A percentile compares a stretch with the other conserved stretches of the same genome.
Evolutionary conservation across 768 basidiomycete species (phyloP).

Genomic region (Tulasnella calospora): DNA sequence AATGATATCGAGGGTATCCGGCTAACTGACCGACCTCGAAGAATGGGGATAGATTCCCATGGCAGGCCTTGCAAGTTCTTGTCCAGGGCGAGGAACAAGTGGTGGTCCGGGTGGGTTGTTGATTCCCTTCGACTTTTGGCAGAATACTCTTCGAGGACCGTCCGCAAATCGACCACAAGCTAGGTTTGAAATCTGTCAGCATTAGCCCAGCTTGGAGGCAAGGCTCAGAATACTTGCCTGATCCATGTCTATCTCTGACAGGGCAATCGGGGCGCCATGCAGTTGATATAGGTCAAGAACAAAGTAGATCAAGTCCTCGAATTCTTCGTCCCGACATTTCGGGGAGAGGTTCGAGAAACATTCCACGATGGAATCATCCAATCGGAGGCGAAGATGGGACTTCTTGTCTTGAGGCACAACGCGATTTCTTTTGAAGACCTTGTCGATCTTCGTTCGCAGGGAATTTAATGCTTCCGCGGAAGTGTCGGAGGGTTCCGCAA

Average conservation of each 20-base stretch:
- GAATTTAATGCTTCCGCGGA: constrained; percentile 47
- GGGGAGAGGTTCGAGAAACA: constrained; percentile 82
- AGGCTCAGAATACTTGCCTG: constrained; percentile 48
- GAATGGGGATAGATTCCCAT: constrained; percentile 89
- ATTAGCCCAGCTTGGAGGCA: neutral
- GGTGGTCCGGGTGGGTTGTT: constrained; percentile 49
- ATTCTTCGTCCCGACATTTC: constrained; percentile 82
- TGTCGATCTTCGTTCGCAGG: constrained; percentile 66
- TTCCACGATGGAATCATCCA: constrained; percentile 73
- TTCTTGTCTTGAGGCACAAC: constrained; percentile 55
- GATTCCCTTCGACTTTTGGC: constrained; percentile 37
- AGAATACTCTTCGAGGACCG: constrained; percentile 67
- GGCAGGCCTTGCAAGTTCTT: constrained; percentile 84
- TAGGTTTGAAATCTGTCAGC: constrained; percentile 26
- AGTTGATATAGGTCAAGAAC: constrained; percentile 91
- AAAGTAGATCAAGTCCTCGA: constrained; percentile 93
- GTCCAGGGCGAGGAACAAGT: constrained; percentile 85
- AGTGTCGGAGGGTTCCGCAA: constrained; percentile 46
- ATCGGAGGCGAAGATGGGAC: constrained; percentile 28
- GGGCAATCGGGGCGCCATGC: constrained; percentile 81
- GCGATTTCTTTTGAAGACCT: constrained; percentile 64
- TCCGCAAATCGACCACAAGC: constrained; percentile 70
- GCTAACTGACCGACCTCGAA: constrained; percentile 80
- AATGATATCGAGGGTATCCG: constrained; percentile 90
- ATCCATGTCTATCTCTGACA: constrained; percentile 86